These are phyloP conservation scores for Boletus insuetus DNA, from an alignment of 768 basidiomycete genomes.

Conservation along the genomic window DNA sequence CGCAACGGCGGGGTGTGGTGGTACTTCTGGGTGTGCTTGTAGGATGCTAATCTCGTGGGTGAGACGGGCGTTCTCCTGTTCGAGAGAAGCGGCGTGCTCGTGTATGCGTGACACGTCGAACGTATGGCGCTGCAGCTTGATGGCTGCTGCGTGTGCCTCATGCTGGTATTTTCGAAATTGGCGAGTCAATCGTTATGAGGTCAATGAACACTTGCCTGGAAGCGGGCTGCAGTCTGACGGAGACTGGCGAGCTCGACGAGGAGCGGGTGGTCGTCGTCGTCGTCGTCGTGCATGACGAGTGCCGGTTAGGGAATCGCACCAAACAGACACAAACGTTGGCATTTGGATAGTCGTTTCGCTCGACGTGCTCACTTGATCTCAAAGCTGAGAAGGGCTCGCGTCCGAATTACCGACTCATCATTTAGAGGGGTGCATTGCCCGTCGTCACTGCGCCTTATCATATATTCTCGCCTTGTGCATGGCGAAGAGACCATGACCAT, in stretches of 20 bases:
- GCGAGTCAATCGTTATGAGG: not conserved
- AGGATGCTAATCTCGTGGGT: conserved; percentile 54
- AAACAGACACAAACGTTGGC: too few species aligned
- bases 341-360: too few species aligned
- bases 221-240: conserved; percentile 43
- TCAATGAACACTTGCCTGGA: conserved; percentile 39
- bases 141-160: conserved; percentile 62
- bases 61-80: conserved; percentile 58
- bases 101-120: conserved; percentile 42
- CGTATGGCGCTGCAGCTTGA: conserved; percentile 64
- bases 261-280: conserved; percentile 40
- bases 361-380: too few species aligned
- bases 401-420: too few species aligned
- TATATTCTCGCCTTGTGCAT: too few species aligned
- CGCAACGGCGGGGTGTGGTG: conserved; percentile 35
- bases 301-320: not conserved
- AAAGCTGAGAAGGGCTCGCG: too few species aligned
- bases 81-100: conserved; percentile 34
- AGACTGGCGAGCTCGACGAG: conserved; percentile 47
- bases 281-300: conserved; percentile 4
- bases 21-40: conserved; percentile 49
- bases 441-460: too few species aligned
- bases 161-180: conserved; percentile 40
- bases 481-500: too few species aligned
- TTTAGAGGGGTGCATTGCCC: too few species aligned